phyloP scores from a whole-genome alignment of 805 yeast genomes.

The Nakazawaea ambrosiae region DNA sequence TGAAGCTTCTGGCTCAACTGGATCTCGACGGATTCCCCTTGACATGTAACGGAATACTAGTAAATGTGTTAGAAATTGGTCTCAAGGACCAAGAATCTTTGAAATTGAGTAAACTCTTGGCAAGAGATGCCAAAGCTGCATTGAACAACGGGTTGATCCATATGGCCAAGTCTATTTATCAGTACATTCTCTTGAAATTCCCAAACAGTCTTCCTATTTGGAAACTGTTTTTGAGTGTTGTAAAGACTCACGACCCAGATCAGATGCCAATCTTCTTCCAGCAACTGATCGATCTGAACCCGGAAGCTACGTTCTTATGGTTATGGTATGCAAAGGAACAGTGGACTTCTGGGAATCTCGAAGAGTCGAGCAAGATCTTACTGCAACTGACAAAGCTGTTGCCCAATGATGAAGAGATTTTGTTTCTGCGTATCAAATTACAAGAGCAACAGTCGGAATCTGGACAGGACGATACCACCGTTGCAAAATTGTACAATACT shows the following conservation, averaged over 20 bases:
- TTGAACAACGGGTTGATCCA: conserved; percentile 18
- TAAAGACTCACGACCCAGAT: conserved; percentile 22
- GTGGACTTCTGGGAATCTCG: conserved; percentile 37
- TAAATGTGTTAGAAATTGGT: conserved; percentile 29
- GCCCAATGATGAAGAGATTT: conserved; percentile 45
- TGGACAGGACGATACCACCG: conserved; percentile 26
- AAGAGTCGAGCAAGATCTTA: conserved; percentile 48
- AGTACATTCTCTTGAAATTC: conserved; percentile 33
- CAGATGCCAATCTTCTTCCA: conserved; percentile 42
- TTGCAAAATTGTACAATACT: conserved; percentile 27
- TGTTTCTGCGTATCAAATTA: conserved; percentile 69
- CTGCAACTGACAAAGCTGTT: conserved; percentile 35
- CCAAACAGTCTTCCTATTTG: conserved; percentile 44
- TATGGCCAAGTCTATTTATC: conserved; percentile 41
- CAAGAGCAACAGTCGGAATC: conserved; percentile 36
- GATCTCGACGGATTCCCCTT: conserved; percentile 37
- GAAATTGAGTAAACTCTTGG: conserved; percentile 22
- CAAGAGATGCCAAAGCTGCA: conserved; percentile 28
- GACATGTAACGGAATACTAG: conserved; percentile 49
- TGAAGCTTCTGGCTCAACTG: conserved; percentile 44
- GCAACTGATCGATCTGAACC: conserved; percentile 43
- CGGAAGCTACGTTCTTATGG: conserved; percentile 43
- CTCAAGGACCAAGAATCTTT: conserved; percentile 20
- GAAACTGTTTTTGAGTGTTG: conserved; percentile 35
- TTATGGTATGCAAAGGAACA: conserved; percentile 74